Percentiles rank a stretch among this genome's conserved stretches.
Evolutionary conservation across 192 early-diverging fungal genomes (phyloP).

Genomic region (Entrophospora sp.): DNA sequence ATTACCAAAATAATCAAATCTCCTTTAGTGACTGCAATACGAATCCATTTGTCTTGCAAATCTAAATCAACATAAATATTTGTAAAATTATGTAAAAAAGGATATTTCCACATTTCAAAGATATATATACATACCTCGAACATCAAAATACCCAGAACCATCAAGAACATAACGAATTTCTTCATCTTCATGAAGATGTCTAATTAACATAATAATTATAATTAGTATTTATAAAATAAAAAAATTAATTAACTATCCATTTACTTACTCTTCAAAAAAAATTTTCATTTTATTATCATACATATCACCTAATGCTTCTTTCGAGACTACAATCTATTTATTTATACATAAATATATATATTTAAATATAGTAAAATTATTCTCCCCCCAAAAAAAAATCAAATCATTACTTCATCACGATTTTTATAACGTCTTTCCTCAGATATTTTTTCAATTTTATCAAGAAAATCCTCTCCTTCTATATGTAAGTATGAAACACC

Average conservation of each 20-base stretch:
- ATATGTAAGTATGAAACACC: no score
- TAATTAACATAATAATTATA: slow-evolving; percentile 22
- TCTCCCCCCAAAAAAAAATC: neutral
- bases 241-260: neutral
- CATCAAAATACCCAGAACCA: no score
- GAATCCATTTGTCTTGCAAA: slow-evolving; percentile 69
- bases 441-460: slow-evolving; percentile 61
- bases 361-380: neutral
- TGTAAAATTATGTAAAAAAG: neutral
- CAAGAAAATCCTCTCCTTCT: no score
- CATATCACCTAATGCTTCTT: slow-evolving; percentile 58
- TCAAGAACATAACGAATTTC: no score
- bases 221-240: neutral
- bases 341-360: neutral
- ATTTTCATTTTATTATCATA: slow-evolving; percentile 90
- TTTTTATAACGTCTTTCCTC: slow-evolving; percentile 80
- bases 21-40: slow-evolving; percentile 59
- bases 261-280: slow-evolving; percentile 75
- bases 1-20: slow-evolving; percentile 85
- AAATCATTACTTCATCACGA: slow-evolving; percentile 61
- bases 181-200: slow-evolving; percentile 89
- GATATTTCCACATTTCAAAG: neutral
- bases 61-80: slow-evolving; percentile 24
- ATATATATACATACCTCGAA: no score
- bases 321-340: slow-evolving; percentile 68